Evolutionary conservation across 2,329 filamentous ascomycete species (phyloP).

Genomic region (Dactylellina haptotyla): DNA sequence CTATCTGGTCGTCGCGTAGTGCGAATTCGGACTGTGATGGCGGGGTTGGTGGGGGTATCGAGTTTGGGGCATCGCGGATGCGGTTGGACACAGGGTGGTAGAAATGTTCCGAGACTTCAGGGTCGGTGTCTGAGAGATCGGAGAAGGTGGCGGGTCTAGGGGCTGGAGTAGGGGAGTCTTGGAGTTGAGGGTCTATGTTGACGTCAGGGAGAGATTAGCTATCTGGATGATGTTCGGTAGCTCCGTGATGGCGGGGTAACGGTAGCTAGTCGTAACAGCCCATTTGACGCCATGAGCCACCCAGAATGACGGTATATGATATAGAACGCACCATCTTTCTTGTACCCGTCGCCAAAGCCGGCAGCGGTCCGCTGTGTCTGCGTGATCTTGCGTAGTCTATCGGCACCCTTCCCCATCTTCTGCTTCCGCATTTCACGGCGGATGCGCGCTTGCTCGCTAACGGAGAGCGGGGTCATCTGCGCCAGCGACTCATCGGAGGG

Average conservation of each 20-base stretch:
- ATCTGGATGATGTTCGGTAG: too few species aligned
- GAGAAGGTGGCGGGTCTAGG: slow-evolving; percentile 62
- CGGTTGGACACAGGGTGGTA: slow-evolving; percentile 68
- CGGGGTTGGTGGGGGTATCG: slow-evolving; percentile 54
- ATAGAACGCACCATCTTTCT: slow-evolving; percentile 49
- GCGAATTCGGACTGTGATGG: slow-evolving; percentile 58
- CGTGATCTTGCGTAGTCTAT: slow-evolving; percentile 78
- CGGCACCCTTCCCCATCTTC: slow-evolving; percentile 78
- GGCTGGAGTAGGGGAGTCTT: slow-evolving; percentile 58
- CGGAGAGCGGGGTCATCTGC: slow-evolving; percentile 55
- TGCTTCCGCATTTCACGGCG: slow-evolving; percentile 82
- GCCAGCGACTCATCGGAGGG: slow-evolving; percentile 49
- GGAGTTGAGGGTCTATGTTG: not conserved
- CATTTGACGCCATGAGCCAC: too few species aligned
- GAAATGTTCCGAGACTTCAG: slow-evolving; percentile 81
- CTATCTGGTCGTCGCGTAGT: slow-evolving; percentile 67
- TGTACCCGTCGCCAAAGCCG: slow-evolving; percentile 43
- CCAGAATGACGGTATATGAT: not conserved
- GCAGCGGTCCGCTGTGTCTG: slow-evolving; percentile 56
- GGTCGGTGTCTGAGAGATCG: slow-evolving; percentile 70
- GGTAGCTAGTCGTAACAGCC: too few species aligned
- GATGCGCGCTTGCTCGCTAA: slow-evolving; percentile 74
- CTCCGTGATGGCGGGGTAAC: too few species aligned
- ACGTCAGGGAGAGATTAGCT: not conserved
- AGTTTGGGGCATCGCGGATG: slow-evolving; percentile 59